Evolutionary conservation across 805 yeast species (phyloP).

Genomic region (Metschnikowia cerradonensis): DNA sequence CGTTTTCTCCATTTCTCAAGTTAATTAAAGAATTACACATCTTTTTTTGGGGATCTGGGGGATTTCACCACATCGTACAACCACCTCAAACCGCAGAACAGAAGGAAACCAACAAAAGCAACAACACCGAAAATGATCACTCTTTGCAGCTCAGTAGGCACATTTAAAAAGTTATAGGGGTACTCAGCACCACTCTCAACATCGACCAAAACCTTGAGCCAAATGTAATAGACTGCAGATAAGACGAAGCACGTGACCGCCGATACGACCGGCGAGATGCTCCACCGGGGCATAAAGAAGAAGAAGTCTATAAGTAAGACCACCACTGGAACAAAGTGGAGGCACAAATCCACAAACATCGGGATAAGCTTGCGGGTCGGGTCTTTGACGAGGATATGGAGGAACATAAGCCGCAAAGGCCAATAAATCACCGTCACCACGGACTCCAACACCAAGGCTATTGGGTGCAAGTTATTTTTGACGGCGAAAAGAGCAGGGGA

Average conservation of each 20-base stretch:
- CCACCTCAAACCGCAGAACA: conserved; percentile 26
- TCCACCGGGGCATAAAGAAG: conserved; percentile 46
- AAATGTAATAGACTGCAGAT: conserved; percentile 50
- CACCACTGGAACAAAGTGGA: conserved; percentile 57
- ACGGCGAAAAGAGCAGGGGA: conserved; percentile 23
- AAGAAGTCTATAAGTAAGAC: conserved; percentile 54
- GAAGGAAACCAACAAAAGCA: conserved; percentile 28
- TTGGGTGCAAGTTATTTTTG: conserved; percentile 46
- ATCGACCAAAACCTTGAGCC: conserved; percentile 46
- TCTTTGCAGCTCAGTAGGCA: conserved; percentile 40
- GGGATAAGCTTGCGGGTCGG: conserved; percentile 39
- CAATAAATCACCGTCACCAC: conserved; percentile 66
- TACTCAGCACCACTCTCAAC: conserved; percentile 45
- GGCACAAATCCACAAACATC: conserved; percentile 47
- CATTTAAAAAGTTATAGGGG: conserved; percentile 69
- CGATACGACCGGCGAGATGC: conserved; percentile 31
- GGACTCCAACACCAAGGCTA: conserved; percentile 54
- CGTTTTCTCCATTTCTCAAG: too few species aligned
- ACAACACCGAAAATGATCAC: conserved; percentile 47
- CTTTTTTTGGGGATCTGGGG: not conserved
- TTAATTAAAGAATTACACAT: not conserved
- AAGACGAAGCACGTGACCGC: conserved; percentile 35
- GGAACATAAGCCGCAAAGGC: conserved; percentile 56
- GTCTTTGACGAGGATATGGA: conserved; percentile 43
- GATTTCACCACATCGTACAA: conserved; percentile 20